phyloP scores from a whole-genome alignment of 306 rosid species.

The Fagus sylvatica region DNA sequence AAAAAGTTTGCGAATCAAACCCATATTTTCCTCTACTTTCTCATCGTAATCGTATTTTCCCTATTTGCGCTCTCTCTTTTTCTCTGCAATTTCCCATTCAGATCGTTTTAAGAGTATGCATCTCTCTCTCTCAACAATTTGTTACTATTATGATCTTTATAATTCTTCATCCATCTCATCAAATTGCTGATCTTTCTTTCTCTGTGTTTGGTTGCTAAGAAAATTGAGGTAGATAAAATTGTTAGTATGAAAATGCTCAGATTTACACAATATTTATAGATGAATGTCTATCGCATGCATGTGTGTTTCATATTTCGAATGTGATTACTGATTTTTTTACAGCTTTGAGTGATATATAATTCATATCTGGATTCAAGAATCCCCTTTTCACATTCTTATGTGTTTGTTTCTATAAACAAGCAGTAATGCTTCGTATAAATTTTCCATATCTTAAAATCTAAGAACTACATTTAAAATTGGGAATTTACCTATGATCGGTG shows the following conservation, averaged over 20 bases:
- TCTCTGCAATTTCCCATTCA: constrained; percentile 10
- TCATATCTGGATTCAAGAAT: not conserved
- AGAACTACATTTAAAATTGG: not conserved
- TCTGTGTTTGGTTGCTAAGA: constrained; percentile 1
- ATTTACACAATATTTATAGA: not conserved
- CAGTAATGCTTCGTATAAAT: not conserved
- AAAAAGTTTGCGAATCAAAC: not conserved
- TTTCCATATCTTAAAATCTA: not conserved
- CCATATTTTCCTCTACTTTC: not conserved
- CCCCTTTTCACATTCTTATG: not conserved
- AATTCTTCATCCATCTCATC: not conserved
- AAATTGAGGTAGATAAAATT: not conserved
- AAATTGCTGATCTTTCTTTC: not conserved
- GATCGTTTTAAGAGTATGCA: constrained; percentile 26
- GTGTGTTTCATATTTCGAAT: not conserved
- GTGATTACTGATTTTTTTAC: not conserved
- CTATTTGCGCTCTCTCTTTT: not conserved
- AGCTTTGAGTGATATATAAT: not conserved
- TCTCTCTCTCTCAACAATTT: not conserved
- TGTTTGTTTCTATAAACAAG: not conserved
- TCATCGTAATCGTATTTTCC: too few species aligned
- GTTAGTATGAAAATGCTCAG: not conserved
- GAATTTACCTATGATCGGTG: too few species aligned
- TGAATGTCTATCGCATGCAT: not conserved
- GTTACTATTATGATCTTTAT: not conserved